These are phyloP conservation scores for Podospora pseudoanserina DNA, from an alignment of 495 filamentous ascomycete species.

Conservation along the genomic window DNA sequence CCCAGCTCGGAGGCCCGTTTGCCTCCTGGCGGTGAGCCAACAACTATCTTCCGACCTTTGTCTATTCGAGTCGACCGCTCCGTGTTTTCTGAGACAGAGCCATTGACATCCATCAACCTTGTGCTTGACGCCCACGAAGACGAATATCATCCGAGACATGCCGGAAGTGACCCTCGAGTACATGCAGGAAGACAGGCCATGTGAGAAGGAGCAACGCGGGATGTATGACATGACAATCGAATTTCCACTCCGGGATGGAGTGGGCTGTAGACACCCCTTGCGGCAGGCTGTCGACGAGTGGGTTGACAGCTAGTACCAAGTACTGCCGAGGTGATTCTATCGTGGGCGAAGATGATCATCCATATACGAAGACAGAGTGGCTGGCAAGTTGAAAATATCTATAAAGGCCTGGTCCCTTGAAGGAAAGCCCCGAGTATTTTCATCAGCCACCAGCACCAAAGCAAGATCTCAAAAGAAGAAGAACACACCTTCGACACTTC, in stretches of 20 bases:
- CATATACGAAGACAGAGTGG: background rate
- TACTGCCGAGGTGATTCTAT: background rate
- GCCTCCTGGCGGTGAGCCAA: background rate
- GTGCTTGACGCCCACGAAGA: background rate
- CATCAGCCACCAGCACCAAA: background rate
- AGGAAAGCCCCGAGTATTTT: background rate
- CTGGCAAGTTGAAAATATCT: background rate
- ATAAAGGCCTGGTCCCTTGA: background rate
- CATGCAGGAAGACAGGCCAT: background rate
- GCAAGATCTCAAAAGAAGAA: background rate
- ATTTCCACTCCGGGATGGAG: background rate
- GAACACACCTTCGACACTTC: background rate
- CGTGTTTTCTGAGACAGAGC: background rate
- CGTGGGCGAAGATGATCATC: background rate
- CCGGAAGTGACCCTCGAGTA: slow-evolving; percentile 17
- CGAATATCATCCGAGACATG: slow-evolving; percentile 15
- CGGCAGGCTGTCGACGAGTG: background rate
- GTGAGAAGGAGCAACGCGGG: slow-evolving; percentile 4
- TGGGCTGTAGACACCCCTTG: background rate
- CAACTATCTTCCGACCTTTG: background rate
- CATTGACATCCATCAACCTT: background rate
- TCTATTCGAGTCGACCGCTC: background rate
- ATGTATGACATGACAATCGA: slow-evolving; percentile 3
- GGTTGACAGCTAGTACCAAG: background rate
- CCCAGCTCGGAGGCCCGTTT: background rate